Percentiles rank a stretch among this genome's conserved stretches.
phyloP scores from a whole-genome alignment of 1,284 basidiomycete species.

The Marasmius tenuissimus region DNA sequence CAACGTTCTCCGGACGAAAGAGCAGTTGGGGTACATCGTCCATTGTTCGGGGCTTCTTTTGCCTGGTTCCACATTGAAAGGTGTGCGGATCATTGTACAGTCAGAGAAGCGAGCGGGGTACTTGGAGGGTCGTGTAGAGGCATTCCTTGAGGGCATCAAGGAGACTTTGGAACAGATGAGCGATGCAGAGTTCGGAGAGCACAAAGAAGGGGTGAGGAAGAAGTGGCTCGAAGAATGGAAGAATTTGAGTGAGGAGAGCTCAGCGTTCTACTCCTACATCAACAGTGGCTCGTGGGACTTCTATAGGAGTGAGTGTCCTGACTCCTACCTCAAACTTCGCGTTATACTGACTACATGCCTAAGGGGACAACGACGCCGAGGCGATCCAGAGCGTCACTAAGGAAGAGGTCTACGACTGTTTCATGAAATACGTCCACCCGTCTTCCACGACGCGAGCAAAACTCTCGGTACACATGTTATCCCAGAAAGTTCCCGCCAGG shows the following conservation, averaged over 20 bases:
- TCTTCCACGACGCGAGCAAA: constrained; percentile 72
- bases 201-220: constrained; percentile 49
- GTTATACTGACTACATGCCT: constrained; percentile 7
- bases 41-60: constrained; percentile 56
- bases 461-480: constrained; percentile 79
- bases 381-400: constrained; percentile 68
- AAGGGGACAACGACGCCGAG: constrained; percentile 70
- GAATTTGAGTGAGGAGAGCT: constrained; percentile 78
- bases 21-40: constrained; percentile 95
- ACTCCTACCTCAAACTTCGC: neutral
- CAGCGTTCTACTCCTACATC: constrained; percentile 73
- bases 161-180: constrained; percentile 45
- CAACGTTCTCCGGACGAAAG: constrained; percentile 91
- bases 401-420: constrained; percentile 77
- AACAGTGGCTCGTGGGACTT: constrained; percentile 80
- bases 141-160: constrained; percentile 66
- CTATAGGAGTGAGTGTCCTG: constrained; percentile 36
- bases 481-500: constrained; percentile 59
- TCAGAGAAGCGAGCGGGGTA: constrained; percentile 85
- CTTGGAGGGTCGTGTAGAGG: constrained; percentile 81
- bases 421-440: constrained; percentile 72
- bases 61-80: constrained; percentile 66
- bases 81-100: constrained; percentile 89
- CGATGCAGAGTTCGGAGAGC: constrained; percentile 54
- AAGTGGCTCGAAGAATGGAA: constrained; percentile 56